Percentiles rank a stretch among this genome's conserved stretches.
phyloP scores from a whole-genome alignment of 2,329 filamentous ascomycete species.

The Apiospora kogelbergensis region DNA sequence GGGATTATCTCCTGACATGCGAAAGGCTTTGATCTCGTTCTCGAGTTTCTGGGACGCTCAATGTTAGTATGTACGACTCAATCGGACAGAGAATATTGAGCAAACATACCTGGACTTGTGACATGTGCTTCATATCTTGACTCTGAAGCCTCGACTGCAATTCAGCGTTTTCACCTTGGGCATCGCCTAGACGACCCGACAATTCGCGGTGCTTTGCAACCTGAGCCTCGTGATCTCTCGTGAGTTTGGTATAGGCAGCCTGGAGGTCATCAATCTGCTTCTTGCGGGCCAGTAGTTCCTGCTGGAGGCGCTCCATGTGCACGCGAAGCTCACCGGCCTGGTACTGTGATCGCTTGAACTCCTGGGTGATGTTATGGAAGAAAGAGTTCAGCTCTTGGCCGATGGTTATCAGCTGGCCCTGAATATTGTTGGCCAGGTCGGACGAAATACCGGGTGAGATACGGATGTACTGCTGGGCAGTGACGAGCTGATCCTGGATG shows the following conservation, averaged over 20 bases:
- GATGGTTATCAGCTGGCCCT: constrained; percentile 18
- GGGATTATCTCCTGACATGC: constrained; percentile 9
- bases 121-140: constrained; percentile 23
- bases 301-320: constrained; percentile 9
- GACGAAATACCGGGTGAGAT: constrained; percentile 20
- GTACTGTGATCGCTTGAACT: constrained; percentile 9
- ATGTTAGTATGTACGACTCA: constrained; percentile 8
- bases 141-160: constrained; percentile 21
- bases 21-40: constrained; percentile 20
- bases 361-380: background rate
- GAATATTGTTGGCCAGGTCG: constrained; percentile 18
- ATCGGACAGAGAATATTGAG: background rate
- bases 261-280: constrained; percentile 10
- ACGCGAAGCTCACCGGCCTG: constrained; percentile 14
- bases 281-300: constrained; percentile 13
- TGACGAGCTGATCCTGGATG: constrained; percentile 20
- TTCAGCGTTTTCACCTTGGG: constrained; percentile 14
- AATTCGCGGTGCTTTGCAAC: constrained; percentile 9
- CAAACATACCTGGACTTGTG: constrained; percentile 25
- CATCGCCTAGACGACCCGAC: constrained; percentile 13
- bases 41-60: constrained; percentile 20
- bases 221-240: constrained; percentile 15
- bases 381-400: constrained; percentile 14
- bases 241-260: constrained; percentile 14
- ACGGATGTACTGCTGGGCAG: constrained; percentile 21